Percentiles rank a stretch among this genome's conserved stretches.
Evolutionary conservation across 1,139 yeast genomes (phyloP).

Genomic region (Magnusiomyces clavatus): DNA sequence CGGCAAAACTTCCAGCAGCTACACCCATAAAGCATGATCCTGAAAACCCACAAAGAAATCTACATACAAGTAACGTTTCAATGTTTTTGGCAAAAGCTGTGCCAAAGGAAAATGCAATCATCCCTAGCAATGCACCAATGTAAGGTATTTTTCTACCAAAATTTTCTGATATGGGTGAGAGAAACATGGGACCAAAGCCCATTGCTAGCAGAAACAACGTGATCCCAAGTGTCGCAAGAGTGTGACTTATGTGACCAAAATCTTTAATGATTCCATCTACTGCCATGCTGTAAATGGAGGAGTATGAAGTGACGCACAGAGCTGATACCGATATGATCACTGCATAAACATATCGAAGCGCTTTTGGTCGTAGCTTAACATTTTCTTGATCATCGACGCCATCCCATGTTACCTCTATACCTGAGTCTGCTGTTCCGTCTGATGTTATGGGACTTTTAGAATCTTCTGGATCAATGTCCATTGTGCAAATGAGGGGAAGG

Average conservation of each 20-base stretch:
- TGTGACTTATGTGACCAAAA: constrained; percentile 26
- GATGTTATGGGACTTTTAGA: too few species aligned
- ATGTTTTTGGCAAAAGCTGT: constrained; percentile 65
- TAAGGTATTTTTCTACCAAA: constrained; percentile 61
- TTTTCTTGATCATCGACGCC: neutral
- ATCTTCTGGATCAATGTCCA: too few species aligned
- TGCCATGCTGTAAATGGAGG: constrained; percentile 14
- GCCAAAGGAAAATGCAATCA: constrained; percentile 56
- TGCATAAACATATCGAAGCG: neutral
- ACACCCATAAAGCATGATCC: constrained; percentile 81
- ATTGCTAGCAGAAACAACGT: constrained; percentile 72
- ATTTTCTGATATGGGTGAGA: constrained; percentile 75
- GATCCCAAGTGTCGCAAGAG: constrained; percentile 43
- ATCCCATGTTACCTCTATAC: neutral
- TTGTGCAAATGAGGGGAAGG: too few species aligned
- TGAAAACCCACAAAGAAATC: constrained; percentile 67
- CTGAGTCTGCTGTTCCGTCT: neutral
- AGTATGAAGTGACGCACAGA: too few species aligned
- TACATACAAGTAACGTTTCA: constrained; percentile 62
- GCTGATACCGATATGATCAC: neutral
- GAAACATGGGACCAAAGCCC: constrained; percentile 72
- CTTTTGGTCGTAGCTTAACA: neutral
- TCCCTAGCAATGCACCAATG: constrained; percentile 47
- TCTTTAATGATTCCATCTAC: constrained; percentile 27
- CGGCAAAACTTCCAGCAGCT: constrained; percentile 79